phyloP scores from a whole-genome alignment of 164 flowering plant species.

The Kalanchoe fedtschenkoi region DNA sequence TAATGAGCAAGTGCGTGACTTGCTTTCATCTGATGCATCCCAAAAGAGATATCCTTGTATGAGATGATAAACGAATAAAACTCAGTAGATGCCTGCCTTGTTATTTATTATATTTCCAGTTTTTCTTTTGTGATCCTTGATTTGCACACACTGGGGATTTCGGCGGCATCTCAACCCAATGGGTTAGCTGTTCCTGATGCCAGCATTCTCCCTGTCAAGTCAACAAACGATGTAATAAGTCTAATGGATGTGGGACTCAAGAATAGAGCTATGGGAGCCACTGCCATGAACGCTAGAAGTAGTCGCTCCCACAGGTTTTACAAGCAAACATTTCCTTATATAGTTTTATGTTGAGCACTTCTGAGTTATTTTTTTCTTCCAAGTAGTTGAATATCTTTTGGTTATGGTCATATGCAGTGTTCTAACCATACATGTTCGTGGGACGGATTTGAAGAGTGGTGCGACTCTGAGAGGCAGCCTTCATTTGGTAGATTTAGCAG shows the following conservation, averaged over 20 bases:
- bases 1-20: constrained; percentile 73
- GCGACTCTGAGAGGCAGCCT: constrained; percentile 36
- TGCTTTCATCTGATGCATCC: constrained; percentile 30
- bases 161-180: constrained; percentile 48
- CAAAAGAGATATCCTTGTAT: constrained; percentile 67
- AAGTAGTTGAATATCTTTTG: neutral
- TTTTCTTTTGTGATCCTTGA: constrained; percentile 40
- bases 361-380: neutral
- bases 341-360: neutral
- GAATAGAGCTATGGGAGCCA: constrained; percentile 46
- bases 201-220: constrained; percentile 33
- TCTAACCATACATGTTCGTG: constrained; percentile 60
- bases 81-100: neutral
- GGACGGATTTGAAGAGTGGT: constrained; percentile 59
- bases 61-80: neutral
- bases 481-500: constrained; percentile 69
- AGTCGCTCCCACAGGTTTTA: constrained; percentile 68
- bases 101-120: neutral
- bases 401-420: constrained; percentile 23
- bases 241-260: constrained; percentile 53
- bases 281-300: constrained; percentile 61
- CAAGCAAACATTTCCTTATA: neutral
- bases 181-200: constrained; percentile 98
- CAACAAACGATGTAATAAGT: constrained; percentile 60
- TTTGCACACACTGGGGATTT: constrained; percentile 80